phyloP scores from a whole-genome alignment of 345 rosid genomes.

The Salix udensis region DNA sequence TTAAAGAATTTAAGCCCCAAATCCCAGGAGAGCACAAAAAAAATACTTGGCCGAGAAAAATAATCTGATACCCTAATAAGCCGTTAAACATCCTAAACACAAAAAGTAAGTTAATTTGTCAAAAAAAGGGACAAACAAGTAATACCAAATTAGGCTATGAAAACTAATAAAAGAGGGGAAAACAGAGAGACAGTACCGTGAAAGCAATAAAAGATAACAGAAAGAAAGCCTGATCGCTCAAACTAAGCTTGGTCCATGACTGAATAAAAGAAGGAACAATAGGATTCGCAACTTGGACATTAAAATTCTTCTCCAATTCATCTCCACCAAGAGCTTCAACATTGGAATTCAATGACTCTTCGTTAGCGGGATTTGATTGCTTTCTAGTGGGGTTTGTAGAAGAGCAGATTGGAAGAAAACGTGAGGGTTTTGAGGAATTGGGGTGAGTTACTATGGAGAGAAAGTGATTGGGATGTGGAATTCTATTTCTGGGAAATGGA shows the following conservation, averaged over 20 bases:
- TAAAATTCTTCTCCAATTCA: constrained; percentile 34
- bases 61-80: neutral
- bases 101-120: neutral
- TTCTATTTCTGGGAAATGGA: constrained; percentile 19
- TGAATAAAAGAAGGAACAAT: constrained; percentile 39
- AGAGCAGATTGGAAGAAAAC: constrained; percentile 31
- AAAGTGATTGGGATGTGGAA: constrained; percentile 9
- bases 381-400: constrained; percentile 25
- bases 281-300: constrained; percentile 47
- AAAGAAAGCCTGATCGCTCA: constrained; percentile 67
- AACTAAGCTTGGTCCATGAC: constrained; percentile 42
- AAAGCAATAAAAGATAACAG: constrained; percentile 74
- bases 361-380: constrained; percentile 12
- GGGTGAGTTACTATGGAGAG: constrained; percentile 7
- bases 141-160: neutral
- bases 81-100: neutral
- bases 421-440: constrained; percentile 20
- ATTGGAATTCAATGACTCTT: neutral
- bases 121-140: neutral
- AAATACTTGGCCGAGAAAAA: neutral
- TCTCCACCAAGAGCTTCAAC: constrained; percentile 21
- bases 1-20: neutral
- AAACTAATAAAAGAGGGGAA: neutral
- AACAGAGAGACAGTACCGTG: constrained; percentile 46
- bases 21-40: neutral